A percentile compares a stretch with the other conserved stretches of the same genome.
Conservation (phyloP, 1,284 basidiomycete genomes). For the Xerocomus nothofagi region DNA sequence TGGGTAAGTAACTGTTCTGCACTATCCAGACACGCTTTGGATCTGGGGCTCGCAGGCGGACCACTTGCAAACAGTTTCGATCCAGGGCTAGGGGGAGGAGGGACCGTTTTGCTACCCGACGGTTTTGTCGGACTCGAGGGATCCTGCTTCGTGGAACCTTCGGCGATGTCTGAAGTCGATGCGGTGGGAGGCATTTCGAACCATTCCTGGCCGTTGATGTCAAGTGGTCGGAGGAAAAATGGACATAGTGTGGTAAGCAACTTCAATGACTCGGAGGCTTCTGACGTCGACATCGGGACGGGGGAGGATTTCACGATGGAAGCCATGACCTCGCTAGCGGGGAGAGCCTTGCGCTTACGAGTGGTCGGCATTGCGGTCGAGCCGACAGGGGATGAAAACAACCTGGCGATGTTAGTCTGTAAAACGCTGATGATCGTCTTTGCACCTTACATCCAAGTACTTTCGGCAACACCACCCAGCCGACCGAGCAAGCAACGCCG, state of each 20-base stretch:
- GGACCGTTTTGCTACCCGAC: constrained; percentile 24
- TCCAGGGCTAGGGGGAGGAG: constrained; percentile 39
- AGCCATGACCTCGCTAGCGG: constrained; percentile 58
- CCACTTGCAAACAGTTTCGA: constrained; percentile 25
- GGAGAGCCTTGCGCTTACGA: constrained; percentile 69
- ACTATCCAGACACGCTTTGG: constrained; percentile 47
- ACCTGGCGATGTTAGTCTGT: constrained; percentile 35
- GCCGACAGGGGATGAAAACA: constrained; percentile 61
- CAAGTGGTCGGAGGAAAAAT: constrained; percentile 68
- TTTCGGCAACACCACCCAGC: constrained; percentile 76
- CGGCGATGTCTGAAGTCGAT: constrained; percentile 19
- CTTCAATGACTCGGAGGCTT: constrained; percentile 69
- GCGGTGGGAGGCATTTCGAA: constrained; percentile 72
- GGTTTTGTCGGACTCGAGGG: constrained; percentile 38
- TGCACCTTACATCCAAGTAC: constrained; percentile 76
- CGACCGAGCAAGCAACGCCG: constrained; percentile 72
- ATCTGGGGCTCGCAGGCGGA: constrained; percentile 38
- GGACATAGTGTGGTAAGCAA: constrained; percentile 70
- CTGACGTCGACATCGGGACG: constrained; percentile 71
- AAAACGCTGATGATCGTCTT: not conserved
- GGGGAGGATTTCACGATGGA: constrained; percentile 76
- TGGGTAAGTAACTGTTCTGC: constrained; percentile 58
- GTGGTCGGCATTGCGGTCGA: constrained; percentile 49
- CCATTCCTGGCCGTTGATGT: constrained; percentile 72
- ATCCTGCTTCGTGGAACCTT: constrained; percentile 19